Conservation (phyloP, 2,329 filamentous ascomycete species). For the Sordariomycetes sp. region DNA sequence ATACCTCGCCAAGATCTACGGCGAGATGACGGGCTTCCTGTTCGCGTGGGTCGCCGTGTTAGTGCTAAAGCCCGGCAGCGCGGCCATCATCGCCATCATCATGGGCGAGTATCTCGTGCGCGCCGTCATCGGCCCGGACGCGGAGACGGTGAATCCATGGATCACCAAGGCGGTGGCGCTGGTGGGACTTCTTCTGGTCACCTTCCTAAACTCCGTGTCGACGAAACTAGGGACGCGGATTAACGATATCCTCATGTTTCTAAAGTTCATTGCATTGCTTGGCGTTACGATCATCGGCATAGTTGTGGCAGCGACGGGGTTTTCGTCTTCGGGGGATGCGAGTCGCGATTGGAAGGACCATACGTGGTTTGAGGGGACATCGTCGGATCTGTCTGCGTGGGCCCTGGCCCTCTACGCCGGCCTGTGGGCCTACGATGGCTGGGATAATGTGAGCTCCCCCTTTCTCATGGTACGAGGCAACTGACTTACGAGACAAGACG, state of each 20-base stretch:
- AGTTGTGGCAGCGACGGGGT: constrained; percentile 78
- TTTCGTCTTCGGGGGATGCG: constrained; percentile 64
- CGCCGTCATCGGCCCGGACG: constrained; percentile 77
- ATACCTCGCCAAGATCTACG: constrained; percentile 93
- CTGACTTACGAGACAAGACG: constrained; percentile 42
- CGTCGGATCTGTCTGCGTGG: constrained; percentile 70
- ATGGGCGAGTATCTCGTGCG: constrained; percentile 96
- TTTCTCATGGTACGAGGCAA: neutral
- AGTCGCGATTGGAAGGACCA: constrained; percentile 79
- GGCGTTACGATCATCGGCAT: constrained; percentile 82
- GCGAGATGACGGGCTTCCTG: constrained; percentile 82
- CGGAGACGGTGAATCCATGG: constrained; percentile 71
- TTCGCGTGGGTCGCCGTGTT: constrained; percentile 95
- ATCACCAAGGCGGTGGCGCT: constrained; percentile 83
- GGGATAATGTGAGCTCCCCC: constrained; percentile 73
- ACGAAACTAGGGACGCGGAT: constrained; percentile 79
- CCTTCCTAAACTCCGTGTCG: constrained; percentile 79
- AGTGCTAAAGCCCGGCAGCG: constrained; percentile 85
- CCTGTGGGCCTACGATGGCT: constrained; percentile 96
- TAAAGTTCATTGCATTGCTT: constrained; percentile 86
- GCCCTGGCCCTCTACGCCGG: constrained; percentile 92
- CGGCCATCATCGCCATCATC: constrained; percentile 93
- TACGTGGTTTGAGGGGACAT: constrained; percentile 84
- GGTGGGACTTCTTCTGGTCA: constrained; percentile 64
- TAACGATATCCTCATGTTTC: constrained; percentile 90